A percentile compares a stretch with the other conserved stretches of the same genome.
Conservation (phyloP, 176 grass and related monocot genomes). For the Lolium rigidum region DNA sequence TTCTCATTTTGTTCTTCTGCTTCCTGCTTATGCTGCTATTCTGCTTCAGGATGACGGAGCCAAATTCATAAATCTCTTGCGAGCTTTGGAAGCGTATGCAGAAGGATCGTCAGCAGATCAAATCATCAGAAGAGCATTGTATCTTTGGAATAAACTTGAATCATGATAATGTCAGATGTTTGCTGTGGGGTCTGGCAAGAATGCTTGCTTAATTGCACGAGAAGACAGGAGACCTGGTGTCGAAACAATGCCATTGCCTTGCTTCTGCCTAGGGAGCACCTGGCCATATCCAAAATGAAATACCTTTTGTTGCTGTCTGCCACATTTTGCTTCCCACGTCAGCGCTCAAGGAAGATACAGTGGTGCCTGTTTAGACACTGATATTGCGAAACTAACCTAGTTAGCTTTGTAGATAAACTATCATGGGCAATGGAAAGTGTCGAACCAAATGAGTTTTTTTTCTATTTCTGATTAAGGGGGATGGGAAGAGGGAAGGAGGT, state of each 20-base stretch:
- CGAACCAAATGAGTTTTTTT: background rate
- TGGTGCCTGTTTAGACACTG: slow-evolving; percentile 28
- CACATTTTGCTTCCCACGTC: background rate
- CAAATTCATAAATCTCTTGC: slow-evolving; percentile 83
- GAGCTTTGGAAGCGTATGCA: slow-evolving; percentile 91
- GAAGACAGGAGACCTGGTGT: slow-evolving; percentile 27
- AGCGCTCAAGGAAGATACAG: slow-evolving; percentile 4
- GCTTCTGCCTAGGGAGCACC: background rate
- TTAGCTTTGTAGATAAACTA: slow-evolving; percentile 49
- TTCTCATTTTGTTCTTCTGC: background rate
- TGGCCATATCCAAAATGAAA: background rate
- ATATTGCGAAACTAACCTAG: slow-evolving; percentile 37
- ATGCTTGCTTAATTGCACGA: slow-evolving; percentile 11
- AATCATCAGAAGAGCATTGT: slow-evolving; percentile 75
- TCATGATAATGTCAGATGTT: slow-evolving; percentile 38
- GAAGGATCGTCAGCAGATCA: slow-evolving; percentile 84
- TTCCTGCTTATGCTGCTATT: slow-evolving; percentile 19
- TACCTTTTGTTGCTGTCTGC: background rate
- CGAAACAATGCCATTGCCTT: background rate
- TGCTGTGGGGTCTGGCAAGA: background rate
- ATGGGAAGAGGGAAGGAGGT: background rate
- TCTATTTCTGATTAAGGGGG: background rate
- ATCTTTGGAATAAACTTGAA: slow-evolving; percentile 78
- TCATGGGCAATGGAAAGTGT: background rate
- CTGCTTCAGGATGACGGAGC: slow-evolving; percentile 73